Evolutionary conservation across 495 filamentous ascomycete genomes (phyloP).

Genomic region (Melanomma pulvis-pyrius): DNA sequence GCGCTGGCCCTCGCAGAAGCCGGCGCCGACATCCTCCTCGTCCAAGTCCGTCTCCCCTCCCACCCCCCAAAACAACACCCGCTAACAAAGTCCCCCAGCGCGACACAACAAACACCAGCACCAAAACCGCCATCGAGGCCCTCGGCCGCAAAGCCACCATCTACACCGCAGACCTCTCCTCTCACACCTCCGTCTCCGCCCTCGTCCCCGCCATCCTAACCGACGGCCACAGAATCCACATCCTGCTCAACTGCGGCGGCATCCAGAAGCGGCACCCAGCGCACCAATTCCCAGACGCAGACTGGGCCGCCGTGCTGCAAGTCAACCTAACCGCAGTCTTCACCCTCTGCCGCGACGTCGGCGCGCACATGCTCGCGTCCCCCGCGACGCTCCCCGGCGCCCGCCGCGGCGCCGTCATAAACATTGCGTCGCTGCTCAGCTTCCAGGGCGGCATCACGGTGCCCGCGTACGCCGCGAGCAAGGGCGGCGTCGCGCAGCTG

Average conservation of each 20-base stretch:
- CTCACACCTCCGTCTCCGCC: slow-evolving; percentile 57
- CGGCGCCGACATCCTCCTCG: slow-evolving; percentile 77
- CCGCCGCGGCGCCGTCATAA: slow-evolving; percentile 77
- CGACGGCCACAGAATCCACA: slow-evolving; percentile 63
- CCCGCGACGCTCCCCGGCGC: slow-evolving; percentile 55
- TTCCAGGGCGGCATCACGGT: slow-evolving; percentile 93
- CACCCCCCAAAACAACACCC: neutral
- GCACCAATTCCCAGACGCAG: slow-evolving; percentile 74
- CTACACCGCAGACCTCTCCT: slow-evolving; percentile 74
- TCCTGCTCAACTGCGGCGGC: slow-evolving; percentile 84
- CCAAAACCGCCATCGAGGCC: slow-evolving; percentile 61
- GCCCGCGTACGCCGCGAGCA: slow-evolving; percentile 86
- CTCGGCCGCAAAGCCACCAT: slow-evolving; percentile 70
- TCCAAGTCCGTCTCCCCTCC: slow-evolving; percentile 46
- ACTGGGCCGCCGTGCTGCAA: slow-evolving; percentile 85
- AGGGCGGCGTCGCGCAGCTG: slow-evolving; percentile 82
- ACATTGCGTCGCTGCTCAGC: slow-evolving; percentile 78
- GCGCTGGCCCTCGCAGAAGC: slow-evolving; percentile 80
- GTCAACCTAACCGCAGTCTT: slow-evolving; percentile 85
- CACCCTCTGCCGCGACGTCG: slow-evolving; percentile 78
- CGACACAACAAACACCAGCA: slow-evolving; percentile 65
- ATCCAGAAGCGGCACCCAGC: slow-evolving; percentile 80
- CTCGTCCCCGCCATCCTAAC: slow-evolving; percentile 64
- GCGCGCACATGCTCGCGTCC: slow-evolving; percentile 76
- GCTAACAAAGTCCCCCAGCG: slow-evolving; percentile 51